phyloP scores from a whole-genome alignment of 176 grass and related monocot genomes.

The Rhynchospora pubera region DNA sequence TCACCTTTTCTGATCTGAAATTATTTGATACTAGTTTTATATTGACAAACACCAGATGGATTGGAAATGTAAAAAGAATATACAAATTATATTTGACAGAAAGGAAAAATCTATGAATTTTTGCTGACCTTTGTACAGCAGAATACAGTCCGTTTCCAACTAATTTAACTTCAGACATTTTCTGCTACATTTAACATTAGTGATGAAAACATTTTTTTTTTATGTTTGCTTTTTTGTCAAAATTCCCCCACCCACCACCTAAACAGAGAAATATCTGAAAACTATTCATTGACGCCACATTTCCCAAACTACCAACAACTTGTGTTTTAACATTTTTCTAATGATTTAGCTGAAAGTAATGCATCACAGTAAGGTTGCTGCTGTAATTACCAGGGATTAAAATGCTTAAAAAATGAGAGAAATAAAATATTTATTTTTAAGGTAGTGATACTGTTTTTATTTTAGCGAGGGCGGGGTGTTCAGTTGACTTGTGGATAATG shows the following conservation, averaged over 20 bases:
- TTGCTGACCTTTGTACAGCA: not conserved
- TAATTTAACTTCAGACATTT: not conserved
- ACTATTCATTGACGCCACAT: not conserved
- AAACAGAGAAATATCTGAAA: not conserved
- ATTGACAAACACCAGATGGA: not conserved
- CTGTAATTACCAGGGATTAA: not conserved
- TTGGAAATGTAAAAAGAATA: not conserved
- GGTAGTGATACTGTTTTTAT: not conserved
- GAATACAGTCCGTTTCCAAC: not conserved
- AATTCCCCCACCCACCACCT: not conserved
- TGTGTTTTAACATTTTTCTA: too few relatives aligned
- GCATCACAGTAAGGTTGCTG: not conserved
- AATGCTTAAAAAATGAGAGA: not conserved
- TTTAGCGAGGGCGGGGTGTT: not conserved
- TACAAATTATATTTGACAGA: not conserved
- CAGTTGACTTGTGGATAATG: conserved; percentile 21
- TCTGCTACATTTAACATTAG: not conserved
- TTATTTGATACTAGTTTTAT: not conserved
- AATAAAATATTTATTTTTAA: not conserved
- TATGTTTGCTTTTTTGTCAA: not conserved
- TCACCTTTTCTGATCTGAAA: not conserved
- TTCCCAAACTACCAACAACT: too few relatives aligned
- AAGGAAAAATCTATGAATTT: not conserved
- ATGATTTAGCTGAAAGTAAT: too few relatives aligned
- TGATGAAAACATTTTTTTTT: not conserved